Base-by-base conservation (phyloP, 768 basidiomycete genomes). In the Termitomyces sp. region DNA sequence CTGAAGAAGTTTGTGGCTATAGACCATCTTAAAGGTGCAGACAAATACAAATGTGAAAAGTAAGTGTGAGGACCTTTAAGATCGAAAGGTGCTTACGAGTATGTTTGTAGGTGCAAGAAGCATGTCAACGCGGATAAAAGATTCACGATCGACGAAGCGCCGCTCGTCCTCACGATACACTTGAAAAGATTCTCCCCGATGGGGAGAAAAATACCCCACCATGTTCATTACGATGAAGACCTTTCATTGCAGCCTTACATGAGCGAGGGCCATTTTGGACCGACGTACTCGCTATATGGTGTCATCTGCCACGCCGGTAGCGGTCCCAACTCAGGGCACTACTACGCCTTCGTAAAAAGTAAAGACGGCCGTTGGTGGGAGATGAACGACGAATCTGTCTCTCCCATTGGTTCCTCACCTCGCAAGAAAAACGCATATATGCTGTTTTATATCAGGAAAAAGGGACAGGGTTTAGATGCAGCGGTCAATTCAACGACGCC, bases 31-130 rank as follows among this genome's bases (percentile, higher is more conserved):
- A 91, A 86, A 63, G 97, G 96, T 0, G 86, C 88, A 7, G 94
- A 99, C 79, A 96, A 96, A 76, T 99, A 99, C 75, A 94, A 96
- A 72, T 99, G 97, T 74, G 97, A 99, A 76, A 98, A 94, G 94
- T 97, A 71, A 68, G 91, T 81, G 40, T 36, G 40, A 22, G 16
- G 46, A 4, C 9, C 42, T 18, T 54, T 9, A 6, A 49, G n/a
- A 28, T 55, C 20, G 4, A 38, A 20, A 38, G 13, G 13, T 61
- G 35, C n/a, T 55, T 46, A 56, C 55, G 49, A 46, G 28, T 38
- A 50, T 48, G 49, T 42, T 45, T 39, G 3, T 32, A 97, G 96
- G 70, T 99, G 97, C 80, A 96, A 96, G 73, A 91, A 88, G 70
- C 84, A 88, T 54, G 95, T 98, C 58, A 83, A 84, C 58, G 97